Base-by-base conservation (phyloP, 345 rosid species). In the Cardiospermum halicacabum region DNA sequence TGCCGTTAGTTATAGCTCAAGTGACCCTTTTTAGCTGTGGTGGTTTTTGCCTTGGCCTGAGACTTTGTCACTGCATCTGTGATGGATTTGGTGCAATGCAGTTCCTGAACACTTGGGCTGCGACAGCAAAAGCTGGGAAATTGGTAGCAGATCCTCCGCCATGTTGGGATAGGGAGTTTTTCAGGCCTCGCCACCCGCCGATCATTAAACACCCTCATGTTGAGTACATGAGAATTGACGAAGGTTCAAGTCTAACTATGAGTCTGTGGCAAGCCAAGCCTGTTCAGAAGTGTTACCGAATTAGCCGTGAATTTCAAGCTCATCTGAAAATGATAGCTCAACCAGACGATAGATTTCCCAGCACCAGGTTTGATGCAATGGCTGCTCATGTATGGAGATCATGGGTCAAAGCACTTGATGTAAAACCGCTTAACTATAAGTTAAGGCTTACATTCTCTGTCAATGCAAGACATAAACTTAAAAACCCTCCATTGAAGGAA, bases 1-100 rank as follows among this genome's bases (percentile, higher is more conserved):
- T 86, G 96, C 98, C 97, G 0, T 75, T 93, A 43, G 78, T 93
- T 59, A 83, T 90, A 55, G 97, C 85, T 36, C 97, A 93, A 77
- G 84, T 85, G 24, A 93, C 98, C 43, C 62, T 74, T 47, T 93
- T 93, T 62, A 60, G 83, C 4, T 90, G 96, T 53, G 98, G 96
- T 64, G 96, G 97, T 0, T 86, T 88, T 67, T 83, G 96, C 75
- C 80, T 90, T 11, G 98, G 94, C 39, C 71, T 90, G 15, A 83
- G 97, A 63, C 89, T 93, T 16, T 93, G 94, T 68, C 97, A 90
- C 60, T 93, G 96, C 74, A 90, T 88, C 58, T 90, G 87, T 13
- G 97, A 90, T 65, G 98, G 97, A 56, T 71, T 90, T 15, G 97
- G 97, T 11, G 98, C 98, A 1, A 93, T 93, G 97, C 92, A 88